phyloP scores from a whole-genome alignment of 2,329 filamentous ascomycete species.

The Colletotrichum orbiculare region DNA sequence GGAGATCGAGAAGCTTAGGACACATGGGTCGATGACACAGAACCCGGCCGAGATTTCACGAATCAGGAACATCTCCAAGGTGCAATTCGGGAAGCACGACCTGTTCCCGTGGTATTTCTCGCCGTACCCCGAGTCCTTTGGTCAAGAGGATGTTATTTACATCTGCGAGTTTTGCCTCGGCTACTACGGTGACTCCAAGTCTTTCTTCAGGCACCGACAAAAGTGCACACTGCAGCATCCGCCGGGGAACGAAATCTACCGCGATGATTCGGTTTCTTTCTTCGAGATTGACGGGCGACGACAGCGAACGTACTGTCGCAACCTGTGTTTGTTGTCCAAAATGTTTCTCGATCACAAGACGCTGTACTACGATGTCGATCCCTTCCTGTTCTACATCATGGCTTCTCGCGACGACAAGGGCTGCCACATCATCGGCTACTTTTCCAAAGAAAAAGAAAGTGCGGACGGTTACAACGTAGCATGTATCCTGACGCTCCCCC shows the following conservation, averaged over 20 bases:
- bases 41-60: conserved; percentile 97
- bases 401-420: conserved; percentile 88
- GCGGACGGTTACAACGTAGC: conserved; percentile 98
- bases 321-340: conserved; percentile 92
- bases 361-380: conserved; percentile 99
- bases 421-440: conserved; percentile 98
- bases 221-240: conserved; percentile 95
- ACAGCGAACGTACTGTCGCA: conserved; percentile 96
- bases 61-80: conserved; percentile 91
- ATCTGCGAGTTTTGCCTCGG: conserved; percentile 97
- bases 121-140: conserved; percentile 91
- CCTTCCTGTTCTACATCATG: conserved; percentile 99
- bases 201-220: conserved; percentile 84
- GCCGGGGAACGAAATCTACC: conserved; percentile 97
- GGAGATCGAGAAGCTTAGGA: conserved; percentile 95
- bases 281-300: conserved; percentile 97
- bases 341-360: conserved; percentile 99
- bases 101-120: conserved; percentile 99
- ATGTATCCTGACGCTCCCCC: conserved; percentile 95
- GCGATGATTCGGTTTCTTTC: conserved; percentile 92
- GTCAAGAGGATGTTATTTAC: conserved; percentile 89
- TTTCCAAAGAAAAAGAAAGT: conserved; percentile 98
- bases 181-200: conserved; percentile 86
- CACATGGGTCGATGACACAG: conserved; percentile 97
- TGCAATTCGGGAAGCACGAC: conserved; percentile 93